Evolutionary conservation across 345 rosid genomes (phyloP), one percentile per base, ranked within the genome.

Genomic region (Combretum micranthum): DNA sequence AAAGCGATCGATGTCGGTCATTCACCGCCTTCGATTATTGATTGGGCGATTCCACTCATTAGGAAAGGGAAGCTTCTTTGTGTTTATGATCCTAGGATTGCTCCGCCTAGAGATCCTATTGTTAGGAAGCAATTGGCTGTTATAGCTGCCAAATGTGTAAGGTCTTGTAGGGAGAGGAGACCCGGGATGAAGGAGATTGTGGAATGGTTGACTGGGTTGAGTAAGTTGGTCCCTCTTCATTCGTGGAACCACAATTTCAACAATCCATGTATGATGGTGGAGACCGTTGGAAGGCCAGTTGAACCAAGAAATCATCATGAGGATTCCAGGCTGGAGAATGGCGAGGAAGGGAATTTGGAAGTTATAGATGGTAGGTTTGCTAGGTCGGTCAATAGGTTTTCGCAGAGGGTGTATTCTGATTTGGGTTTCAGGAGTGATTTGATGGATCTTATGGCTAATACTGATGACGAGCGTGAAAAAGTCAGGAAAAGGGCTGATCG

Each of bases 221-320:
- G 84, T 62, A 85, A 83, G 72, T 70, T 84, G 72, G 88, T 87
- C 59, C 90, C 88, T 54, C 80, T 83, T 50, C 87, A 87, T 66
- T 77, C 94, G 0, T 93, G 99, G 99, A 89, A 84, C 39, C 39
- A 32, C 65, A 85, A 91, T 37, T 80, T 93, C 60, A 89, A 74
- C 65, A 93, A 93, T 76, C 97, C 99, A 15, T 93, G 99, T 72
- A 61, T 83, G 92, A 85, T 90, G 99, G 90, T 93, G 37, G 99
- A 93, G 73, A 85, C 95, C 0, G 59, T 83, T 70, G 97, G 92
- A 43, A 78, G 71, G 19, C 97, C 97, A 1, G 85, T 87, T 10
- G 87, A 82, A 53, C 59, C 65, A 47, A 80, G 72, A 64, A 72
- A 50, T 44, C 22, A 63, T n/a, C 67, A 56, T 32, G 54, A 49